phyloP scores from a whole-genome alignment of 139 green algal genomes.

The Volvox africanus region DNA sequence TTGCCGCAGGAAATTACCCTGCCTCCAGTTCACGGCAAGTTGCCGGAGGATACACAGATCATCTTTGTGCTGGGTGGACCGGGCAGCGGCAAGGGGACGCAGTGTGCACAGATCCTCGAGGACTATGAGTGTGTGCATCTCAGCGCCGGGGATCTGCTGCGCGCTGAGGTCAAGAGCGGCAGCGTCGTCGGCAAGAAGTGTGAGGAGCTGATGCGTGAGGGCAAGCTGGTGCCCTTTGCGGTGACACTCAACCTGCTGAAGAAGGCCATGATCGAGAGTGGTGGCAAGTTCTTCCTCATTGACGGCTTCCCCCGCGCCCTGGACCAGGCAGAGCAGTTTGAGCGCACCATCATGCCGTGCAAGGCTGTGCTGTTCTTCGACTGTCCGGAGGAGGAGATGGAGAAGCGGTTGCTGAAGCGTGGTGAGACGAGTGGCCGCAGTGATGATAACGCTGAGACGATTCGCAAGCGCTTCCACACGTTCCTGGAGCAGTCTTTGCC shows the following conservation, averaged over 20 bases:
- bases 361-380: conserved; percentile 62
- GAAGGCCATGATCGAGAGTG: conserved; percentile 76
- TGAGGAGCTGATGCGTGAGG: conserved; percentile 86
- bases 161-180: conserved; percentile 79
- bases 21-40: conserved; percentile 43
- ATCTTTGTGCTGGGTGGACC: conserved; percentile 69
- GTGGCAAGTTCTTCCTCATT: conserved; percentile 85
- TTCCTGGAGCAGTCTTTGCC: conserved; percentile 90
- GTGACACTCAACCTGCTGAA: conserved; percentile 85
- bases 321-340: conserved; percentile 85
- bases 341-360: conserved; percentile 65
- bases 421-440: conserved; percentile 83
- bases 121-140: conserved; percentile 62
- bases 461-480: conserved; percentile 96
- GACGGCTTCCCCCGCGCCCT: conserved; percentile 93
- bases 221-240: conserved; percentile 81
- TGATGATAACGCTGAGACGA: conserved; percentile 81
- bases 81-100: conserved; percentile 68
- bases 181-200: conserved; percentile 73
- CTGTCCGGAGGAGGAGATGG: conserved; percentile 81
- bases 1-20: conserved; percentile 55
- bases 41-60: conserved; percentile 57
- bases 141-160: conserved; percentile 82
- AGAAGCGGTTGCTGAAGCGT: conserved; percentile 85
- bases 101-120: conserved; percentile 65